These are phyloP conservation scores for Podospora sp. DNA, from an alignment of 495 filamentous ascomycete species.

Conservation along the genomic window DNA sequence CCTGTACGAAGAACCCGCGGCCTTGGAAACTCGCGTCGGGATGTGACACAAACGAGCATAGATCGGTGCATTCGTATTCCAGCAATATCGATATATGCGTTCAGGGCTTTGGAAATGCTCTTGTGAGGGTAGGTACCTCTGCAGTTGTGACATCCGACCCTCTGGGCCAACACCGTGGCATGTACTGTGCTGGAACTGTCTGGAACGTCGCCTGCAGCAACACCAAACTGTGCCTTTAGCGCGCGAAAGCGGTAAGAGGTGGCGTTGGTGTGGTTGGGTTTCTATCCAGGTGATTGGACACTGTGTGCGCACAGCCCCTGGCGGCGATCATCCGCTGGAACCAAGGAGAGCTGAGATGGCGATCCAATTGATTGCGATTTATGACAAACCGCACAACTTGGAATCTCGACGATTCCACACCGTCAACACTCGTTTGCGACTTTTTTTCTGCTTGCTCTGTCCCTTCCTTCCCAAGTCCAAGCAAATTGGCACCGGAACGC, in stretches of 20 bases:
- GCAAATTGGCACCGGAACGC: background rate
- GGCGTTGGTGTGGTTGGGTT: background rate
- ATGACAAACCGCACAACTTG: background rate
- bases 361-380: background rate
- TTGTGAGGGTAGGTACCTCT: too few species aligned
- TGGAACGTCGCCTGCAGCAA: too few species aligned
- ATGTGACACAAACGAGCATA: background rate
- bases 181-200: background rate
- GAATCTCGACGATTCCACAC: constrained; percentile 1
- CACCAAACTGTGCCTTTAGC: too few species aligned
- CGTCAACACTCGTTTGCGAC: background rate
- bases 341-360: background rate
- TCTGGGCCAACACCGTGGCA: background rate
- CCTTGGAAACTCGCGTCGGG: too few species aligned
- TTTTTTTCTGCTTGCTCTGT: background rate
- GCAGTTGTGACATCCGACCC: too few species aligned
- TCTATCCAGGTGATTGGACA: background rate
- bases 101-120: background rate
- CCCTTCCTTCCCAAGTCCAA: background rate
- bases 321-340: background rate
- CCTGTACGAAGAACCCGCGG: too few species aligned
- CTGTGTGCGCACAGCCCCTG: background rate
- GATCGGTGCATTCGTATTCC: background rate
- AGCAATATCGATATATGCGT: background rate
- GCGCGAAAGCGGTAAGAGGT: background rate